Base-by-base conservation (phyloP, 2,329 filamentous ascomycete genomes). In the Hypomyces perniciosus region DNA sequence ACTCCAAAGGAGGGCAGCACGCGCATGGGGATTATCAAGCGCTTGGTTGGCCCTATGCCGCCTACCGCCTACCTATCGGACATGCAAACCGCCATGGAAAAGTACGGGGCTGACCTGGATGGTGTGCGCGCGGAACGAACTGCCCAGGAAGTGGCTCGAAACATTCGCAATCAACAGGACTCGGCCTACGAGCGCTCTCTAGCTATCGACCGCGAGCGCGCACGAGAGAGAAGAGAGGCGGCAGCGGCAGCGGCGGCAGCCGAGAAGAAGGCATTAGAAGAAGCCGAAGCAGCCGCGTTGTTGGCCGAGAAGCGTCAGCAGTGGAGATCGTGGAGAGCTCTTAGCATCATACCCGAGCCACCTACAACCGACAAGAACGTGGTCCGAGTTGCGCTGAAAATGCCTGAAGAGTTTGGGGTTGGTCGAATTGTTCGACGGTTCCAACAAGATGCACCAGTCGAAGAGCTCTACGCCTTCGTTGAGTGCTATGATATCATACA, bases 391-490 rank as follows among this genome's bases (percentile, higher is more conserved):
- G 82, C 81, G 4, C 69, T 85, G 39, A 84, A 82, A 70, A 79
- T 85, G 77, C 80, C 81, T 7, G 73, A 77, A 56, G 66, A 66
- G 30, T 70, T 68, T 0, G 85, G 80, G 4, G 86, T 82, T 1
- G 86, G 89, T 44, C 79, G 91, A 39, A 80, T 96, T 2, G 80
- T 95, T 50, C 80, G 92, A 39, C 81, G 80, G 45, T 97, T 99
- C 65, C 68, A 75, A 0, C 74, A 78, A 1, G 74, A 81, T n/a
- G 81, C 87, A 0, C 76, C 79, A 2, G 73, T 97, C 35, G 92
- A 97, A 65, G 90, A 96, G 62, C 72, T 99, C 5, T 97, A 97
- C 67, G 93, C 92, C 0, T 96, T 95, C 70, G 90, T 97, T 2
- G 93, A 99, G 64, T 97, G 92, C 70, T 85, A 90, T 65, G 84